A percentile compares a stretch with the other conserved stretches of the same genome.
Evolutionary conservation across 140 eudicot genomes (phyloP).

Genomic region (Anethum foeniculum): DNA sequence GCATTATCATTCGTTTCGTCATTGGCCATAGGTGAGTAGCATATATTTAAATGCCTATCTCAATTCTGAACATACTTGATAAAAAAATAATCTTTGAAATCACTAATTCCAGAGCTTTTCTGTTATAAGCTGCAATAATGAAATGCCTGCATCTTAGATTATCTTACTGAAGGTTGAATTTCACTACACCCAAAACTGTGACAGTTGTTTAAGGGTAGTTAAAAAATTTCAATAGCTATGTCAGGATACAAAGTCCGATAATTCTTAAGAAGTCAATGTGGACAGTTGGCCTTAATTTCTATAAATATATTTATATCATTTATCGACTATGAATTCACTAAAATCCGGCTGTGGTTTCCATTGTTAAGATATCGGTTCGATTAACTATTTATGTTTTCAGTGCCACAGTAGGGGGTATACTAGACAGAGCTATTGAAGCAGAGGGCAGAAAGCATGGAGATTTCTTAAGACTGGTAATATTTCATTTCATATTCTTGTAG

Average conservation of each 20-base stretch:
- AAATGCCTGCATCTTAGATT: not conserved
- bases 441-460: conserved; percentile 93
- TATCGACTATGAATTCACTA: not conserved
- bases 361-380: not conserved
- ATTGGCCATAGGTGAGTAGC: conserved; percentile 79
- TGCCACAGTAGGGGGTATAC: conserved; percentile 89
- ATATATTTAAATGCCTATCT: conserved; percentile 3
- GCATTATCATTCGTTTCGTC: conserved; percentile 88
- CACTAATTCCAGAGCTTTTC: not conserved
- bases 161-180: not conserved
- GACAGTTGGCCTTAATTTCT: not conserved
- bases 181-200: not conserved
- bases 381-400: conserved; percentile 23
- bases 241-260: not conserved
- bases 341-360: not conserved
- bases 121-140: not conserved
- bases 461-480: conserved; percentile 71
- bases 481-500: not conserved
- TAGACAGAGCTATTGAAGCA: conserved; percentile 87
- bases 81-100: not conserved
- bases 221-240: not conserved
- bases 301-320: not conserved
- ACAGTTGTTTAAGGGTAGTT: not conserved
- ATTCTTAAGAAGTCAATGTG: not conserved
- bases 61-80: not conserved